Conservation (phyloP, 345 rosid genomes). For the Pistacia atlantica region DNA sequence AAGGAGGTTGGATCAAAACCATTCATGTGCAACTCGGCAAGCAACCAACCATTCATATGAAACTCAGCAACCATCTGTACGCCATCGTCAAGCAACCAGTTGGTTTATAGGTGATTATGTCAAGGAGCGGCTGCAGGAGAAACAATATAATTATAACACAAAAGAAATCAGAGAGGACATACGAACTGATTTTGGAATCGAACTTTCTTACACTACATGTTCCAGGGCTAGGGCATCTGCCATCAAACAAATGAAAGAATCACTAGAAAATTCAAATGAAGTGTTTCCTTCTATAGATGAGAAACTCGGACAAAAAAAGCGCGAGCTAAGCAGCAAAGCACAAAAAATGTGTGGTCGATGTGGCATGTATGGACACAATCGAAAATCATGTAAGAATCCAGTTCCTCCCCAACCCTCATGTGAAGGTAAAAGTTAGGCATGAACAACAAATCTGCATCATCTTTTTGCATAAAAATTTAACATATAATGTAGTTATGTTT, state of each 20-base stretch:
- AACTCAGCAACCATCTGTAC: background rate
- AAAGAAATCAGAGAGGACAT: background rate
- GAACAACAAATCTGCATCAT: background rate
- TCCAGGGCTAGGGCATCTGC: background rate
- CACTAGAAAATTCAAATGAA: background rate
- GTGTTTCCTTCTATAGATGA: background rate
- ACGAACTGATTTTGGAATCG: background rate
- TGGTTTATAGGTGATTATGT: background rate
- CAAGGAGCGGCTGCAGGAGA: background rate
- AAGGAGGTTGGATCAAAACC: background rate
- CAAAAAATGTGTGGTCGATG: background rate
- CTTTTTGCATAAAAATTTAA: background rate
- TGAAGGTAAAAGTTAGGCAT: background rate
- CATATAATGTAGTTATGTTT: background rate
- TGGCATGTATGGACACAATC: background rate
- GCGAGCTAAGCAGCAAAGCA: too few relatives aligned
- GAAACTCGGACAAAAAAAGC: background rate
- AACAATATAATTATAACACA: background rate
- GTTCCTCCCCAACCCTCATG: background rate
- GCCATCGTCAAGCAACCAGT: background rate
- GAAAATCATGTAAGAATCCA: background rate
- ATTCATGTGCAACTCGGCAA: background rate
- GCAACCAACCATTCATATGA: background rate
- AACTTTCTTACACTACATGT: background rate
- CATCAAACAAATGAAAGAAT: background rate